phyloP scores from a whole-genome alignment of 441 rosid species.

The Gossypium trilobum region DNA sequence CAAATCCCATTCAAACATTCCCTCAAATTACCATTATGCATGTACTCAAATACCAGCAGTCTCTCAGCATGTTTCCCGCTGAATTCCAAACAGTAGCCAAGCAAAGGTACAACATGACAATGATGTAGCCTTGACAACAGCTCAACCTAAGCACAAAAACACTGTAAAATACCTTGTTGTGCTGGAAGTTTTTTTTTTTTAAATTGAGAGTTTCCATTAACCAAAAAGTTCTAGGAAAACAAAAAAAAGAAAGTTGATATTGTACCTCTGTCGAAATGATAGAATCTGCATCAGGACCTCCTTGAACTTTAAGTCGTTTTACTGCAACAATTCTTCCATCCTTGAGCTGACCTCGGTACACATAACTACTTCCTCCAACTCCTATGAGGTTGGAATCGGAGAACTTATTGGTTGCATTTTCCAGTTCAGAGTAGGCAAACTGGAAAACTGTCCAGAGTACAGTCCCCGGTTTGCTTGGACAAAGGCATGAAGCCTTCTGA shows the following conservation, averaged over 20 bases:
- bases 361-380: constrained; percentile 82
- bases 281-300: constrained; percentile 51
- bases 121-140: constrained; percentile 81
- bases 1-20: constrained; percentile 61
- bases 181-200: background rate
- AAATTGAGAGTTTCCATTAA: background rate
- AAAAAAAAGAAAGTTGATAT: constrained; percentile 6
- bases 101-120: constrained; percentile 81
- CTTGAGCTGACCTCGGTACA: constrained; percentile 73
- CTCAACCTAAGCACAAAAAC: constrained; percentile 50
- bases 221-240: background rate
- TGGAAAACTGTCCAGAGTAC: constrained; percentile 48
- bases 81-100: constrained; percentile 77
- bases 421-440: constrained; percentile 64
- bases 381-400: constrained; percentile 64
- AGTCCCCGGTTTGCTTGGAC: constrained; percentile 39
- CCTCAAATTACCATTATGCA: constrained; percentile 75
- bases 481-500: constrained; percentile 40
- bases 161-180: constrained; percentile 6
- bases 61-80: constrained; percentile 66
- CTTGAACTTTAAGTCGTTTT: constrained; percentile 56
- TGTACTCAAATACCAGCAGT: constrained; percentile 74
- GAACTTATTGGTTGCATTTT: constrained; percentile 66
- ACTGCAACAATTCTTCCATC: constrained; percentile 74
- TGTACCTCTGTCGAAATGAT: constrained; percentile 68